Evolutionary conservation across 2,329 filamentous ascomycete species (phyloP), one percentile per base, ranked within the genome.

Genomic region (Ophiostoma perfectum): DNA sequence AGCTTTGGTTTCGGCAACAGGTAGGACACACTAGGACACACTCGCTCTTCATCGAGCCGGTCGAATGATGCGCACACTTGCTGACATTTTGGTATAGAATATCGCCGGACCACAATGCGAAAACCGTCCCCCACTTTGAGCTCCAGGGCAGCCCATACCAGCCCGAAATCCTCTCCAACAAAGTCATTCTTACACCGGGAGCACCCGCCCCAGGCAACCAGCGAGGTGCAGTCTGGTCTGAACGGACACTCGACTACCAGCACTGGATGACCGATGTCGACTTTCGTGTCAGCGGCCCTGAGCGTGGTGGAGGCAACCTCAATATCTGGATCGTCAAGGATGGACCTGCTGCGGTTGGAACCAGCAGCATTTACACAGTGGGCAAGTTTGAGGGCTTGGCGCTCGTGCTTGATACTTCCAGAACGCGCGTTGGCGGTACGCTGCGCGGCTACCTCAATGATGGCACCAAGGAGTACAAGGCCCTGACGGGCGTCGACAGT

Each of bases 401-500:
- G 45, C 81, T 99, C 69, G 89, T 96, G 38, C 79, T 99, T 67
- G 94, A 98, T 79, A 88, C 90, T 71, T 90, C 95, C 75, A 90
- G 91, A 67, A 90, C 92, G 62, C 79, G 80, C 2, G 47, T 39
- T 16, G 88, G 88, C 66, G 95, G 95, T 73, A 93, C 90, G 79
- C 83, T 99, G 72, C 86, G 95, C 70, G 95, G 91, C 18, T 99
- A 98, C 81, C 81, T 99, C 72, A 99, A 98, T 80, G 95, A 98
- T 77, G 94, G 93, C 65, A 86, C 82, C 49, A 88, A 85, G 73
- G 91, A 96, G 77, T 97, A 89, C 82, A 88, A 88, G 75, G 83
- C 84, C 68, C 90, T 93, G 73, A 89, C 93, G 73, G 89, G 86
- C 74, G 87, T 97, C 16, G 93, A 97, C 79, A 88, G 86, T 73